phyloP scores from a whole-genome alignment of 2,329 filamentous ascomycete species.

The Ophiostoma montium region DNA sequence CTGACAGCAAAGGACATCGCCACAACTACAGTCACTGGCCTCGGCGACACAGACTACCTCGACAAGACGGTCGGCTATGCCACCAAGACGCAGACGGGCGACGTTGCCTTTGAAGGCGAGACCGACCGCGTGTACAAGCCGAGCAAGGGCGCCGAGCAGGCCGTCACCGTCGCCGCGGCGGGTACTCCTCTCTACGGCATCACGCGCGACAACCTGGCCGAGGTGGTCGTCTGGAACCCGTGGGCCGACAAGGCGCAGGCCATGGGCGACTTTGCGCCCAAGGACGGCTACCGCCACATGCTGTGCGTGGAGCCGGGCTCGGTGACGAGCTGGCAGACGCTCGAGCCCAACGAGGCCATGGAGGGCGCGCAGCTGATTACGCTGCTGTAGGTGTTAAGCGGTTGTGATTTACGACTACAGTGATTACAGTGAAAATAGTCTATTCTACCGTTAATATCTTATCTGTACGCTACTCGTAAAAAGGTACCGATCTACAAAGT shows the following conservation, averaged over 20 bases:
- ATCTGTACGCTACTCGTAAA: too few relatives aligned
- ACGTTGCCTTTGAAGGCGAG: slow-evolving; percentile 60
- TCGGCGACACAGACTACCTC: slow-evolving; percentile 60
- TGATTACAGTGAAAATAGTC: background rate
- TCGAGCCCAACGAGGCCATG: slow-evolving; percentile 64
- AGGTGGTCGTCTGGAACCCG: slow-evolving; percentile 95
- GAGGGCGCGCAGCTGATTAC: slow-evolving; percentile 46
- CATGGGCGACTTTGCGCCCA: slow-evolving; percentile 78
- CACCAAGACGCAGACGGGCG: slow-evolving; percentile 47
- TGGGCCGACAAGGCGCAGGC: slow-evolving; percentile 73
- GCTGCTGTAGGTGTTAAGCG: slow-evolving; percentile 17
- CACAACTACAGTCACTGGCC: slow-evolving; percentile 56
- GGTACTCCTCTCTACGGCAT: slow-evolving; percentile 56
- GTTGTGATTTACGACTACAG: background rate
- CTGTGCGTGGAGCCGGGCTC: slow-evolving; percentile 85
- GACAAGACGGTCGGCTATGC: slow-evolving; percentile 66
- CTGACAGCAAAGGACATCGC: slow-evolving; percentile 59
- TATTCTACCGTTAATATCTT: background rate
- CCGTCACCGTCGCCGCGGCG: slow-evolving; percentile 46
- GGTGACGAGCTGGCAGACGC: slow-evolving; percentile 66
- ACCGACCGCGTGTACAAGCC: slow-evolving; percentile 82
- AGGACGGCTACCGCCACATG: slow-evolving; percentile 86
- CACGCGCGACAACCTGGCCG: slow-evolving; percentile 68
- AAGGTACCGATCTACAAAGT: too few relatives aligned
- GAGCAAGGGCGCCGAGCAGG: slow-evolving; percentile 40